Evolutionary conservation across 306 rosid genomes (phyloP).

Genomic region (Canavalia gladiata): DNA sequence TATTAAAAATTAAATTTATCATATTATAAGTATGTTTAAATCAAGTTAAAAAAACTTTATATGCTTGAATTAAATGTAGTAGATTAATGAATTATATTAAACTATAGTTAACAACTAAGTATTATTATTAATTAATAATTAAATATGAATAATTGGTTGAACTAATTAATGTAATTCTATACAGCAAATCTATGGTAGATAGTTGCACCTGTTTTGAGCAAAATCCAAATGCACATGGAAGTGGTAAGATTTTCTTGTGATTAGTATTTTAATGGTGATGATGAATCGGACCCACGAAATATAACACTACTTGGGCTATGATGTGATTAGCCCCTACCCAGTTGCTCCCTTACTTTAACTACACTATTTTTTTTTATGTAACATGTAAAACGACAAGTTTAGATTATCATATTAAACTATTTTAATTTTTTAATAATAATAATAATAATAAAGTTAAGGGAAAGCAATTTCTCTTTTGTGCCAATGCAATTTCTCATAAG

Average conservation of each 20-base stretch:
- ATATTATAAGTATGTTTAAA: too few relatives aligned
- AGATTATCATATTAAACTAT: too few relatives aligned
- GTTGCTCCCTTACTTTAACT: background rate
- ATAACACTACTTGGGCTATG: background rate
- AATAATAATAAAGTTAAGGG: too few relatives aligned
- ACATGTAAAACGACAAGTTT: too few relatives aligned
- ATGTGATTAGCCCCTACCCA: background rate
- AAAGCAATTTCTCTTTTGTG: too few relatives aligned
- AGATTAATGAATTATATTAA: too few relatives aligned
- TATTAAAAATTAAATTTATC: too few relatives aligned
- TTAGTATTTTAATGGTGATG: background rate
- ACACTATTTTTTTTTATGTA: too few relatives aligned
- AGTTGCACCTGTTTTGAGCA: background rate
- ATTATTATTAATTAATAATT: background rate
- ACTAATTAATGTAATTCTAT: background rate
- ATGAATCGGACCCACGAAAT: constrained; percentile 35
- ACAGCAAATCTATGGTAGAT: background rate
- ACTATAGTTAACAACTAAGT: background rate
- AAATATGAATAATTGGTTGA: background rate
- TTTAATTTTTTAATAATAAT: too few relatives aligned
- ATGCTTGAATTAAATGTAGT: background rate
- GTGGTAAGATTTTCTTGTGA: background rate
- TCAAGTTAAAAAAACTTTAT: background rate
- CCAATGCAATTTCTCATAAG: too few relatives aligned
- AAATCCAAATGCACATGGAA: constrained; percentile 10